phyloP scores from a whole-genome alignment of 2,329 filamentous ascomycete species.

The Nemania sp. region DNA sequence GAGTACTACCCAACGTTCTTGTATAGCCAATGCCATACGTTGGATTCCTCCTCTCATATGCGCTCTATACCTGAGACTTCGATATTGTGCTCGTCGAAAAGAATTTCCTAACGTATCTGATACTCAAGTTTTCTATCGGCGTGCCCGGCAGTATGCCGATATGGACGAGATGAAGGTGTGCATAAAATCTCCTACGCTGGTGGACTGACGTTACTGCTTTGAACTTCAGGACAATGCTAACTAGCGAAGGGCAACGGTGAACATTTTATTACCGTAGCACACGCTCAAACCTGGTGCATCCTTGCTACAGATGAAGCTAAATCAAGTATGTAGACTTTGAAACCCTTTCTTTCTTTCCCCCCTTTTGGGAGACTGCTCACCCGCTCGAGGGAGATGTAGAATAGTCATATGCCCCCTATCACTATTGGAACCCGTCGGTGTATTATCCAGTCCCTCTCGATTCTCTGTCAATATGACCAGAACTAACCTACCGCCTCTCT shows the following conservation, averaged over 20 bases:
- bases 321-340: conserved; percentile 46
- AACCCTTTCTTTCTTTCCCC: not conserved
- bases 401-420: not conserved
- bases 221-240: conserved; percentile 14
- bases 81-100: too few relatives aligned
- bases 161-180: conserved; percentile 78
- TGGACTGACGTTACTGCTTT: not conserved
- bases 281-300: conserved; percentile 80
- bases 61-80: not conserved
- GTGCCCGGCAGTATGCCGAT: conserved; percentile 74
- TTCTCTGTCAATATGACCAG: not conserved
- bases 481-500: not conserved
- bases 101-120: not conserved
- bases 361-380: not conserved
- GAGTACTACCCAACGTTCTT: not conserved
- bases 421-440: not conserved
- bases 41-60: not conserved
- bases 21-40: not conserved
- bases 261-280: conserved; percentile 74
- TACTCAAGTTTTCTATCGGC: conserved; percentile 55
- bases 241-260: conserved; percentile 69
- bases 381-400: not conserved
- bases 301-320: conserved; percentile 81
- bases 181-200: not conserved
- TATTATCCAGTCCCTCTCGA: too few relatives aligned